Base-by-base conservation (phyloP, 768 basidiomycete species). In the Amanita phalloides region DNA sequence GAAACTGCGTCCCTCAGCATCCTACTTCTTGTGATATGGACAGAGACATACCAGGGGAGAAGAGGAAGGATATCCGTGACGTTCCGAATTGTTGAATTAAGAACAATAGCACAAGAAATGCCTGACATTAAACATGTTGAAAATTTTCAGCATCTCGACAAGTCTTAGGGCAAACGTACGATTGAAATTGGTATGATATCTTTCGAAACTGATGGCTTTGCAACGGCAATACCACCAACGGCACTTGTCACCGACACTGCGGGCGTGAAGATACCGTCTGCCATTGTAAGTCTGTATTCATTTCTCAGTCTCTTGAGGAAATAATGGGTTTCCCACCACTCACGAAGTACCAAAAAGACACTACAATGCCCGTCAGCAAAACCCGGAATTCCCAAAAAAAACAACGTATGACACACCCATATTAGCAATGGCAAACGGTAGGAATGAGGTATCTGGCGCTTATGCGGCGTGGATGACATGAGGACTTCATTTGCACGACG, bases 181-280 rank as follows among this genome's bases (percentile, higher is more conserved):
- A 82, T 75, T 9, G 82, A 81, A 13, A 87, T 81, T 7, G 73
- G 68, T n/a, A 72, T 68, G 39, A 84, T 70, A 37, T 78, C 66
- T 9, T 64, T 56, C 1, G 58, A 45, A 7, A 84, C 73, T 2
- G 66, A 67, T 0, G 76, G 70, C 43, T 76, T 75, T 8, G 79
- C 81, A 11, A 84, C 75, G 0, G 72, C 80, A 53, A 86, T 81
- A 21, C 85, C 84, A 11, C 69, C 76, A 3, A 86, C 81, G 5
- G 82, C 83, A 39, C 78, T 79, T 0, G 79, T 81, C 7, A 86
- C 78, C 0, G 81, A 82, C 3, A 86, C 82, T 3, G 83, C 81
- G 3, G 82, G 81, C 0, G 82, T 84, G 33, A 86, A 72, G 25
- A 83, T 66, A 28, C 84, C 84, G 54, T 86, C 84, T 0, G 82